These are phyloP conservation scores for Cryphonectria nitschkei DNA, from an alignment of 2,329 filamentous ascomycete genomes.

Conservation along the genomic window DNA sequence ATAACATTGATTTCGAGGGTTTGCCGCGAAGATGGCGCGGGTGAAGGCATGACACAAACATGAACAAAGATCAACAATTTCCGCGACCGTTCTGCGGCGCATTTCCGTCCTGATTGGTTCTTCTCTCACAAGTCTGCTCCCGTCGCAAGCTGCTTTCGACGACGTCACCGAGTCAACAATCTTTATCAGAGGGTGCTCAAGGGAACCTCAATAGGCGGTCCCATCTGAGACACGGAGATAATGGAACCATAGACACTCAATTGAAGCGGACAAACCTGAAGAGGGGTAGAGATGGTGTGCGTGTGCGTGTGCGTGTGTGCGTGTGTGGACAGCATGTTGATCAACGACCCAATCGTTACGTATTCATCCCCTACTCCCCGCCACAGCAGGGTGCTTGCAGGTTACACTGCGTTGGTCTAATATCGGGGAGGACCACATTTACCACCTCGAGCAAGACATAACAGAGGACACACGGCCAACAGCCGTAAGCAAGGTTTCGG, in stretches of 20 bases:
- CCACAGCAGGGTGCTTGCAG: neutral
- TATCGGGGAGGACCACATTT: neutral
- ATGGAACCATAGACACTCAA: neutral
- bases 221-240: constrained; percentile 6
- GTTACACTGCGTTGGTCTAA: neutral
- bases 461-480: neutral
- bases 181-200: neutral
- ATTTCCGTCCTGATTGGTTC: neutral
- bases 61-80: neutral
- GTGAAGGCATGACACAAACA: neutral
- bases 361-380: neutral
- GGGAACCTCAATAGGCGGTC: neutral
- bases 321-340: neutral
- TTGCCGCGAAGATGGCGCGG: neutral
- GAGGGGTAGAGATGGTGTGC: no score
- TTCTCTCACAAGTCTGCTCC: neutral
- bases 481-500: constrained; percentile 1
- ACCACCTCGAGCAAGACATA: neutral
- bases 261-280: neutral
- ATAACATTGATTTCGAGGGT: neutral
- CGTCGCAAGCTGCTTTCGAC: neutral
- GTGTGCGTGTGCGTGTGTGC: no score
- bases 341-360: neutral
- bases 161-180: neutral
- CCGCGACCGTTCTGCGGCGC: neutral